Evolutionary conservation across 1,284 basidiomycete genomes (phyloP).

Genomic region (Pholiota adiposa): DNA sequence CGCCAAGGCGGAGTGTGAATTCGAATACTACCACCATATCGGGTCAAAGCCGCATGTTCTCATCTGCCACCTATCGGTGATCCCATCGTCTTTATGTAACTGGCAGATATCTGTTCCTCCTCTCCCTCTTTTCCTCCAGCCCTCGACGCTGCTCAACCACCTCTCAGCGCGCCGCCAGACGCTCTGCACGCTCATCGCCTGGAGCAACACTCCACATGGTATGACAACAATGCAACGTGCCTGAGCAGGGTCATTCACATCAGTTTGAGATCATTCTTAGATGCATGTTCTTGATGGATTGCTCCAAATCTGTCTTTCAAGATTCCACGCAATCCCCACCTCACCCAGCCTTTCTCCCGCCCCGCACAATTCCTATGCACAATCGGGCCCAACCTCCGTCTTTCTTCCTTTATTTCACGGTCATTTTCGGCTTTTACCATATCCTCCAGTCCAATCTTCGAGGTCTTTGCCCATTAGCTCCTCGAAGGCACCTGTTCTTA

Average conservation of each 20-base stretch:
- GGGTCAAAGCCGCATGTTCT: slow-evolving; percentile 24
- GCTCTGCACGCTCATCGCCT: background rate
- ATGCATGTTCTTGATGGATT: slow-evolving; percentile 22
- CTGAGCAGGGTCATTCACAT: slow-evolving; percentile 23
- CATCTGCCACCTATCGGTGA: slow-evolving; percentile 18
- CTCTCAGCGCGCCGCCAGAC: background rate
- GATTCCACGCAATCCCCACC: slow-evolving; percentile 28
- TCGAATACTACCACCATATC: slow-evolving; percentile 25
- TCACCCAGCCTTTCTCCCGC: background rate
- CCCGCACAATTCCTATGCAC: background rate
- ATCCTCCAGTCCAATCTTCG: background rate
- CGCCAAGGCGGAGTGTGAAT: slow-evolving; percentile 26
- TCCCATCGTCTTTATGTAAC: slow-evolving; percentile 10
- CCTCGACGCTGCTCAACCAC: background rate
- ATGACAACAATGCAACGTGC: slow-evolving; percentile 16
- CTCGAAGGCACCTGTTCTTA: background rate
- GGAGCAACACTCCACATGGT: slow-evolving; percentile 10
- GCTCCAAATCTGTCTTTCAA: slow-evolving; percentile 22
- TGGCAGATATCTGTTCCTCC: slow-evolving; percentile 3
- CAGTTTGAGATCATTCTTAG: slow-evolving; percentile 29
- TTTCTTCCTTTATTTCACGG: background rate
- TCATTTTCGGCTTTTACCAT: background rate
- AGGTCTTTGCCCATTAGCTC: background rate
- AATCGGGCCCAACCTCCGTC: background rate
- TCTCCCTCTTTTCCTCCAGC: background rate